phyloP scores from a whole-genome alignment of 202 grass and related monocot species.

The Brachypodium distachyon region DNA sequence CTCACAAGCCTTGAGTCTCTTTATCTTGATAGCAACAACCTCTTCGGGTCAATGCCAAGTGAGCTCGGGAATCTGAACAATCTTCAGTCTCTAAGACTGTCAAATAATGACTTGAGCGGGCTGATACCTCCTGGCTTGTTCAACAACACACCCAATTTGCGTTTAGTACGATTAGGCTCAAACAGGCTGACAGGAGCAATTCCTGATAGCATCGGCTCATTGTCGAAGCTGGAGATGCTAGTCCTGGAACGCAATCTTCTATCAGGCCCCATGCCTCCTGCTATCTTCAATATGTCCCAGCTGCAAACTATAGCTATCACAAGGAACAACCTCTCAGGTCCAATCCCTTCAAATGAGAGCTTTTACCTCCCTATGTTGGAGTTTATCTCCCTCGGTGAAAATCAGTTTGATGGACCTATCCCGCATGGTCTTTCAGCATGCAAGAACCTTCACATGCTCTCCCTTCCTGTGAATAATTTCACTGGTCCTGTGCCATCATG shows the following conservation, averaged over 20 bases:
- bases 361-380: conserved; percentile 37
- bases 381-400: neutral
- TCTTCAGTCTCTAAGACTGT: neutral
- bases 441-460: neutral
- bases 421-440: neutral
- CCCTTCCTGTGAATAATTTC: conserved; percentile 22
- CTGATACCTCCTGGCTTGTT: conserved; percentile 18
- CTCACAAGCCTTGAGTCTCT: conserved; percentile 19
- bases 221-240: conserved; percentile 23
- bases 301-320: neutral
- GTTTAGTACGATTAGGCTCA: neutral
- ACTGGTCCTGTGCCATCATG: conserved; percentile 37
- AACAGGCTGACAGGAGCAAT: conserved; percentile 40
- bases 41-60: conserved; percentile 23
- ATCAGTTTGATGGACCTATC: conserved; percentile 33
- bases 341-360: conserved; percentile 23
- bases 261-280: conserved; percentile 26
- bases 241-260: conserved; percentile 29
- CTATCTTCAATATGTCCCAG: conserved; percentile 22
- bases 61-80: conserved; percentile 17
- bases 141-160: conserved; percentile 24
- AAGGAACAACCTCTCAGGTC: conserved; percentile 44
- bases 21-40: conserved; percentile 19
- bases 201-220: conserved; percentile 21
- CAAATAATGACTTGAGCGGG: conserved; percentile 23